These are phyloP conservation scores for Juglanconis sp. DNA, from an alignment of 2,329 filamentous ascomycete species.

Conservation along the genomic window DNA sequence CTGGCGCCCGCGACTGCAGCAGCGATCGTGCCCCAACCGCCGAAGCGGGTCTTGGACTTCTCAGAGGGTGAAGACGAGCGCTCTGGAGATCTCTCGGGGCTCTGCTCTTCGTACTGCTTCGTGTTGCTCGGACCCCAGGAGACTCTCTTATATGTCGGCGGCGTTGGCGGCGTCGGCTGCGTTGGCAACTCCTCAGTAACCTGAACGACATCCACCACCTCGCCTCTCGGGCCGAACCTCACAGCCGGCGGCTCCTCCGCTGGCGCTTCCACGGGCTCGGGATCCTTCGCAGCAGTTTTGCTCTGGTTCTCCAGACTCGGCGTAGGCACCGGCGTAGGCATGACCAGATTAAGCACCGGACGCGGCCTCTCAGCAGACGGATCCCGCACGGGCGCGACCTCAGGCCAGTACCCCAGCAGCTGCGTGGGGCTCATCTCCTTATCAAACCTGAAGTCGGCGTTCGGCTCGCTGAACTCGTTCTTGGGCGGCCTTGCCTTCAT, in stretches of 20 bases:
- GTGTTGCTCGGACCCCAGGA: constrained; percentile 65
- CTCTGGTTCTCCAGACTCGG: constrained; percentile 44
- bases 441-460: constrained; percentile 63
- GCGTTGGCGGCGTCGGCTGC: constrained; percentile 33
- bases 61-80: constrained; percentile 24
- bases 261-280: constrained; percentile 19
- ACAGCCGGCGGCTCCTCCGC: constrained; percentile 26
- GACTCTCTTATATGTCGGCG: constrained; percentile 47
- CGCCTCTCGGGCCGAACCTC: constrained; percentile 37
- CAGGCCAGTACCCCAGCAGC: constrained; percentile 32
- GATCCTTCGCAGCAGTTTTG: constrained; percentile 16
- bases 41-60: constrained; percentile 42
- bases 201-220: constrained; percentile 42
- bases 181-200: constrained; percentile 39
- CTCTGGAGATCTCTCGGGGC: constrained; percentile 42
- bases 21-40: constrained; percentile 52
- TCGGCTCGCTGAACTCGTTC: constrained; percentile 52
- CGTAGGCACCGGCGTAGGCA: constrained; percentile 55
- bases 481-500: constrained; percentile 43
- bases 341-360: constrained; percentile 58
- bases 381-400: constrained; percentile 37
- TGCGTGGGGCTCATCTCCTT: constrained; percentile 55
- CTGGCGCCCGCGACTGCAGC: constrained; percentile 44
- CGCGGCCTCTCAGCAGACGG: constrained; percentile 53
- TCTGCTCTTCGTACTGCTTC: constrained; percentile 61